Evolutionary conservation across 768 basidiomycete genomes (phyloP).

Genomic region (Mycena haematopus): DNA sequence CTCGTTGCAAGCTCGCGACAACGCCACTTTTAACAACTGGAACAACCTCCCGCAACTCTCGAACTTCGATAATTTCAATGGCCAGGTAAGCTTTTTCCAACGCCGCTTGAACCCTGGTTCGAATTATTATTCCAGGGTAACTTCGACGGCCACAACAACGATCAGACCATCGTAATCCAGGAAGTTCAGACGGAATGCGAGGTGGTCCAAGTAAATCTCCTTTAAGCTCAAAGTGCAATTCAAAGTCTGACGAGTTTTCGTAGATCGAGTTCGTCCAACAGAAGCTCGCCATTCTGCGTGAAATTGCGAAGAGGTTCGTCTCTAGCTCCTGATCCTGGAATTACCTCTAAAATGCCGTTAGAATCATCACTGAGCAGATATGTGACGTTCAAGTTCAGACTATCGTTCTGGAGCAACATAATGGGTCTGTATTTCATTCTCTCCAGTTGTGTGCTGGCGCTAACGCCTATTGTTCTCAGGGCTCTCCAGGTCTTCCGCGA

Average conservation of each 20-base stretch:
- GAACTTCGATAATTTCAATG: constrained; percentile 35
- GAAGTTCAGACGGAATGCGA: constrained; percentile 24
- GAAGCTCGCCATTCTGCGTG: constrained; percentile 36
- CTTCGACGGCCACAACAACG: constrained; percentile 28
- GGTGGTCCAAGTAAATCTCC: constrained; percentile 3
- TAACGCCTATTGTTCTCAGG: neutral
- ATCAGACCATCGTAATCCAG: constrained; percentile 31
- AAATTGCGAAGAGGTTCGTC: constrained; percentile 36
- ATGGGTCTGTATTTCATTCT: constrained; percentile 7
- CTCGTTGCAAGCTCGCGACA: constrained; percentile 8
- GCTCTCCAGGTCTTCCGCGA: constrained; percentile 31
- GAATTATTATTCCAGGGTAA: constrained; percentile 11
- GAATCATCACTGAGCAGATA: constrained; percentile 38
- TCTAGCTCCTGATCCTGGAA: neutral
- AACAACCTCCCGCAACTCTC: constrained; percentile 29
- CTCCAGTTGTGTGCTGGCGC: neutral
- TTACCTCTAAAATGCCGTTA: constrained; percentile 4
- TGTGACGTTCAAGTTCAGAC: constrained; percentile 41
- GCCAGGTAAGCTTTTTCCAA: constrained; percentile 2
- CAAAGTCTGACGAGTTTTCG: neutral
- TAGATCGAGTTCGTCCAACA: constrained; percentile 37
- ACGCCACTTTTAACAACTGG: constrained; percentile 35
- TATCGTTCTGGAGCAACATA: constrained; percentile 32
- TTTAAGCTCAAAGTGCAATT: neutral
- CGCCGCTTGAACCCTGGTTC: neutral